These are phyloP conservation scores for Brassica hybrid DNA, from an alignment of 441 rosid species.

Conservation along the genomic window DNA sequence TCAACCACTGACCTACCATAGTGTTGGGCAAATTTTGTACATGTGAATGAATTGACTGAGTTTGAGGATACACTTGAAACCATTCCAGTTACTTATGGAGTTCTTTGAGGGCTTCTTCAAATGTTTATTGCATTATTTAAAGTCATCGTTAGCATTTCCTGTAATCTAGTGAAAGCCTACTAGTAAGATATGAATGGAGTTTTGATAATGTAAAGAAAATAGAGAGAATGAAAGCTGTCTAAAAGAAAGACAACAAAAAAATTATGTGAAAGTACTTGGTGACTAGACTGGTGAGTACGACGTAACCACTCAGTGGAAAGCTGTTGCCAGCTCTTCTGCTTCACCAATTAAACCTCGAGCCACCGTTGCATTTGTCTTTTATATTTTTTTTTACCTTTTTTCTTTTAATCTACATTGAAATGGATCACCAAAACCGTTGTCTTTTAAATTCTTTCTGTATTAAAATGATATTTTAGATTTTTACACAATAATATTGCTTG, in stretches of 20 bases:
- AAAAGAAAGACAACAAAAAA: constrained; percentile 20
- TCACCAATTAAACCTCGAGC: constrained; percentile 13
- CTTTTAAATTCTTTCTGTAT: neutral
- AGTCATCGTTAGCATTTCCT: no score
- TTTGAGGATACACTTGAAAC: neutral
- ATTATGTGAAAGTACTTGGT: neutral
- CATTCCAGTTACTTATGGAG: neutral
- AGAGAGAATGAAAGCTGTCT: constrained; percentile 7
- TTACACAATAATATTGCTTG: neutral
- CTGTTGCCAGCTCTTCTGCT: constrained; percentile 24
- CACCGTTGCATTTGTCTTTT: neutral
- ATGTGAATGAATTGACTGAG: neutral
- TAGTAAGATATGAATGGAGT: neutral
- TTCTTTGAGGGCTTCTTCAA: neutral
- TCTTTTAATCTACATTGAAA: neutral
- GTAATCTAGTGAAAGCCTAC: neutral
- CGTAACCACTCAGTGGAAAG: constrained; percentile 2
- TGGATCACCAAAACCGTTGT: constrained; percentile 1
- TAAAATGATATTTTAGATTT: neutral
- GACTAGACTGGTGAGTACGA: neutral
- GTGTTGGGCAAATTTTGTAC: neutral
- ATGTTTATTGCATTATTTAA: neutral
- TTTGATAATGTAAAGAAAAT: neutral
- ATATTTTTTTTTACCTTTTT: neutral
- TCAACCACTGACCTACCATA: neutral